Conservation (phyloP, 176 grass and related monocot genomes). For the Oryza meyeriana region DNA sequence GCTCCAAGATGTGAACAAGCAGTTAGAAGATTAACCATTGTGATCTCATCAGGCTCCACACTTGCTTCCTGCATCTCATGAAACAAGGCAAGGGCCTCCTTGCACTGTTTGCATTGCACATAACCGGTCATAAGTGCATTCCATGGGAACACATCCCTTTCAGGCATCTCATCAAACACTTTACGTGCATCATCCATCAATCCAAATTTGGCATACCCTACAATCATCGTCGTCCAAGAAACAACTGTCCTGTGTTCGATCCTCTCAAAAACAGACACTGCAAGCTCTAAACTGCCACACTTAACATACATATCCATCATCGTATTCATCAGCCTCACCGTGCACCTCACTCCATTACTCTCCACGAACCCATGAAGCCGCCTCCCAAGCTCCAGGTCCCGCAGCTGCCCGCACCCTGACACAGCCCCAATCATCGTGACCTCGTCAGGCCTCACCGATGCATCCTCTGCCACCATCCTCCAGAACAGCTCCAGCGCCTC, state of each 20-base stretch:
- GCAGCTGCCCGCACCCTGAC: conserved; percentile 33
- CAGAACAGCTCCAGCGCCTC: conserved; percentile 46
- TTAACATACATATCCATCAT: conserved; percentile 72
- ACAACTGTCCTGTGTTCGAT: conserved; percentile 34
- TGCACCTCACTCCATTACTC: conserved; percentile 35
- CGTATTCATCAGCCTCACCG: conserved; percentile 39
- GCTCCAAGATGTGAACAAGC: conserved; percentile 67
- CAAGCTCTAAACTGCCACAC: conserved; percentile 40
- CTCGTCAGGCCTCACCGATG: conserved; percentile 28
- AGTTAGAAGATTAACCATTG: conserved; percentile 64
- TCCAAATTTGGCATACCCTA: conserved; percentile 50
- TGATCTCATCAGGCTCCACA: conserved; percentile 58
- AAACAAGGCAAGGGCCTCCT: conserved; percentile 60
- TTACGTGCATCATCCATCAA: conserved; percentile 42
- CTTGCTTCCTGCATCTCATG: conserved; percentile 71
- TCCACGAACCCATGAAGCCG: conserved; percentile 37
- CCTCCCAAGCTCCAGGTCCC: conserved; percentile 47
- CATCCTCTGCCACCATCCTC: conserved; percentile 35
- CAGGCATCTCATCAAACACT: conserved; percentile 77
- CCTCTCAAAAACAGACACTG: conserved; percentile 40
- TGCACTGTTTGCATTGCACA: conserved; percentile 56
- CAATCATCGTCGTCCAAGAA: conserved; percentile 70
- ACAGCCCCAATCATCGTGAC: conserved; percentile 57
- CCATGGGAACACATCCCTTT: conserved; percentile 71
- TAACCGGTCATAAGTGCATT: conserved; percentile 75